A percentile compares a stretch with the other conserved stretches of the same genome.
Evolutionary conservation across 176 grass and related monocot species (phyloP).

Genomic region (Poa annua): DNA sequence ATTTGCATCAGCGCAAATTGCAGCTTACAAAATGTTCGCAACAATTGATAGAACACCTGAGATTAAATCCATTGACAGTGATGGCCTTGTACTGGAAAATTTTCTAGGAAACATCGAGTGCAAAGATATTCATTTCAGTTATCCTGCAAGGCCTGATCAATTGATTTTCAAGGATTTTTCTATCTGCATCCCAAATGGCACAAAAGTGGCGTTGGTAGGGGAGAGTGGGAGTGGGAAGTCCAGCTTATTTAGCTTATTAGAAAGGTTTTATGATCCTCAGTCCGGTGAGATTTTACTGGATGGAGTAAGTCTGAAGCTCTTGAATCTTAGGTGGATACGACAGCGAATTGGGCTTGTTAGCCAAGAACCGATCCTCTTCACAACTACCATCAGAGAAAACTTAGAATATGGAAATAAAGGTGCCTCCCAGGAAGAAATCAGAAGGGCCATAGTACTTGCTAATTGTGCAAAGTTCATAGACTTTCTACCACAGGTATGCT

Average conservation of each 20-base stretch:
- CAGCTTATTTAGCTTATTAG: conserved; percentile 67
- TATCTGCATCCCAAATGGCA: conserved; percentile 57
- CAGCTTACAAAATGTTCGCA: conserved; percentile 81
- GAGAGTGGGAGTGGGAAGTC: conserved; percentile 81
- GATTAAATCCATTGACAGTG: conserved; percentile 51
- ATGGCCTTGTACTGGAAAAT: conserved; percentile 58
- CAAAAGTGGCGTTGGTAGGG: conserved; percentile 67
- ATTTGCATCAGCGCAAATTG: conserved; percentile 62
- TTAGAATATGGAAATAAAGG: conserved; percentile 66
- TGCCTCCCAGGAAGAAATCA: conserved; percentile 60
- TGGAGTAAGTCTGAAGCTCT: conserved; percentile 52
- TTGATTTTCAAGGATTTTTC: conserved; percentile 69
- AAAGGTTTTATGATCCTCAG: conserved; percentile 77
- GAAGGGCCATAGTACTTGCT: conserved; percentile 52
- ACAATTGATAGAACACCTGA: conserved; percentile 54
- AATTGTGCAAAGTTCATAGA: conserved; percentile 69
- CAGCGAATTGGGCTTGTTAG: conserved; percentile 43
- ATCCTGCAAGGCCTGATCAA: not conserved
- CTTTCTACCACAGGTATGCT: conserved; percentile 57
- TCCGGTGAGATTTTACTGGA: conserved; percentile 67
- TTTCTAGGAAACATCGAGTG: conserved; percentile 66
- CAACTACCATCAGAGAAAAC: conserved; percentile 69
- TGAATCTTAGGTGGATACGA: conserved; percentile 63
- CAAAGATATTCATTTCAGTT: conserved; percentile 43
- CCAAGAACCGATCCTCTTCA: too few species aligned